A percentile compares a stretch with the other conserved stretches of the same genome.
Conservation (phyloP, 2,329 filamentous ascomycete species). For the Myriangium duriaei region DNA sequence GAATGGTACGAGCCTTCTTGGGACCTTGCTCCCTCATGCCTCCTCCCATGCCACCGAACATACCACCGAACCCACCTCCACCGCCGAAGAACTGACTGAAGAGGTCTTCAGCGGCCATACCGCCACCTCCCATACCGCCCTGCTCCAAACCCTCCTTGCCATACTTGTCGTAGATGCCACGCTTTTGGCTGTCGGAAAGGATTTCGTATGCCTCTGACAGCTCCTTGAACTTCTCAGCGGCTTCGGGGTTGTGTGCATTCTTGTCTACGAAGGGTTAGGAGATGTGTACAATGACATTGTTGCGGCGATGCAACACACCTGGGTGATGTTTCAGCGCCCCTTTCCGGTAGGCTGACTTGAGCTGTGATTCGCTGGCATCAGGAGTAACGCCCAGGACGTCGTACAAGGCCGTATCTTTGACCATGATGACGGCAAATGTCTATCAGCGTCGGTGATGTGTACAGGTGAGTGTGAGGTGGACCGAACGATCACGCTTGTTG, state of each 20-base stretch:
- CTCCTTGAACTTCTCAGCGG: constrained; percentile 97
- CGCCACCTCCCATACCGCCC: constrained; percentile 62
- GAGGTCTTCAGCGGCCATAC: constrained; percentile 91
- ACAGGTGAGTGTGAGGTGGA: too few species aligned
- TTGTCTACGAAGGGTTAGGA: constrained; percentile 53
- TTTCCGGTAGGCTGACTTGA: constrained; percentile 85
- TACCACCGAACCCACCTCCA: constrained; percentile 53
- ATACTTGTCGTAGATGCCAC: constrained; percentile 89
- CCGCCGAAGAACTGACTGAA: constrained; percentile 91
- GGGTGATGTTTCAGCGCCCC: constrained; percentile 75
- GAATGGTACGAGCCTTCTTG: constrained; percentile 86
- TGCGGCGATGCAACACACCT: constrained; percentile 39
- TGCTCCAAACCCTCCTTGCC: constrained; percentile 87
- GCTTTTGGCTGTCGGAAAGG: constrained; percentile 84
- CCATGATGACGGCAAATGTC: constrained; percentile 51
- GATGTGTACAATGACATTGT: background rate
- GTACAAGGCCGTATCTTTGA: constrained; percentile 69
- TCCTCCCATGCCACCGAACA: constrained; percentile 60
- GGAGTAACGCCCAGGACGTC: constrained; percentile 67
- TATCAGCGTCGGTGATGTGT: too few species aligned
- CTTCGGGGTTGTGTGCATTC: constrained; percentile 84
- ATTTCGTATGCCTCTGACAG: constrained; percentile 92
- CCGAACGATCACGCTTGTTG: too few species aligned
- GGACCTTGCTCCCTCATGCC: constrained; percentile 72
- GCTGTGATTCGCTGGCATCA: constrained; percentile 67